Conservation (phyloP, 371 early-diverging fungal species). For the Apophysomyces sp. region DNA sequence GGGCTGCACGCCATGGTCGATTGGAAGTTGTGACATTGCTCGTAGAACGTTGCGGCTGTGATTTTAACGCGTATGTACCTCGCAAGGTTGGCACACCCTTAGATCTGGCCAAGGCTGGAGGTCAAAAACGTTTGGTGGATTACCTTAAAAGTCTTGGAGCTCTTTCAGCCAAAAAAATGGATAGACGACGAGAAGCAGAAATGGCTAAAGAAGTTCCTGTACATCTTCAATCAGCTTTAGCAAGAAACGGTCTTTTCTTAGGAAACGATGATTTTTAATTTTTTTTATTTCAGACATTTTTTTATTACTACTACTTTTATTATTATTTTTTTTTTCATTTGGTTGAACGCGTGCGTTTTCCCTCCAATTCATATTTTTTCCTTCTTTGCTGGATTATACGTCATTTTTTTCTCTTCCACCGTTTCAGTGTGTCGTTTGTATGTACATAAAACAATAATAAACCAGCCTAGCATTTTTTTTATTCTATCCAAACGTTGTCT, state of each 20-base stretch:
- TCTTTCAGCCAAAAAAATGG: conserved; percentile 40
- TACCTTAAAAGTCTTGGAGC: conserved; percentile 40
- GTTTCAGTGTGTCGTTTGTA: not conserved
- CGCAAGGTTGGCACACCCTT: conserved; percentile 33
- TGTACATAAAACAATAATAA: not conserved
- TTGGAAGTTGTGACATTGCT: conserved; percentile 34
- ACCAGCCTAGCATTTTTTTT: not conserved
- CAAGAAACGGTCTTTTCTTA: conserved; percentile 35
- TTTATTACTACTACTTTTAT: not conserved
- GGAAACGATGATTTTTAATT: conserved; percentile 7
- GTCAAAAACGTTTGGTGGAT: conserved; percentile 38
- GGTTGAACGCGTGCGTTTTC: not conserved
- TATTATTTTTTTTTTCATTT: not conserved
- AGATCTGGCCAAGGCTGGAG: conserved; percentile 39
- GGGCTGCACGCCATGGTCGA: conserved; percentile 35
- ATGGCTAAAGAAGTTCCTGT: conserved; percentile 22
- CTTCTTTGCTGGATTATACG: not conserved
- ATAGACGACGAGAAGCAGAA: conserved; percentile 35
- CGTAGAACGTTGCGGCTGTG: conserved; percentile 29
- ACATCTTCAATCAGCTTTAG: conserved; percentile 28
- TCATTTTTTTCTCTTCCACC: not conserved
- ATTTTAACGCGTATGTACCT: conserved; percentile 34
- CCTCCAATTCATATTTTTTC: not conserved
- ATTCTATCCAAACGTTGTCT: too few relatives aligned
- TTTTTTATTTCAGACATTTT: not conserved